Evolutionary conservation across 2,329 filamentous ascomycete genomes (phyloP), one percentile per base, ranked within the genome.

Genomic region (Blastomyces emzantsi): DNA sequence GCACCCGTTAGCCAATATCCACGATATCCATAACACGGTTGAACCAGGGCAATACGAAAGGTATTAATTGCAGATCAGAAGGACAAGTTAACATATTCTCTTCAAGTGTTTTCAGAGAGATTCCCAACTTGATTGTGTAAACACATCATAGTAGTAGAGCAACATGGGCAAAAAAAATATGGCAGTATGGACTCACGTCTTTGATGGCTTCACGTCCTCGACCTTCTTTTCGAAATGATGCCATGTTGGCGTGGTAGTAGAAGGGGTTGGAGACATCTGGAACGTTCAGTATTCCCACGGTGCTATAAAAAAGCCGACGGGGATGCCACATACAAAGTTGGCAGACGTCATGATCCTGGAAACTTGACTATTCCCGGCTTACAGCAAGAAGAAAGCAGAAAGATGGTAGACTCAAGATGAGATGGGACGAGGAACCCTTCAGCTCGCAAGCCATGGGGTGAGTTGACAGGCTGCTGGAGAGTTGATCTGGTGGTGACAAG

Each of bases 41-140:
- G 47, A 64, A 49, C 61, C 28, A 55, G 52, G 63, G 59, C 19
- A 64, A 39, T 55, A 39, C 17, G 17, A 7, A 64, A 43, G 65
- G 63, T 74, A 65, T 67, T 67, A 69, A 45, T 55, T 49, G 33
- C 2, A 70, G 70, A 72, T 89, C 86, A 88, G 86, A 87, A 83
- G 83, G 79, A 86, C 86, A 89, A 88, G 86, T 90, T 87, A 90
- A 87, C 82, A 47, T 82, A 77, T 87, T 91, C 87, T 99, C 94
- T 88, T 90, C 94, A 99, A 84, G 78, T 49, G 70, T 85, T 84
- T 90, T 97, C 90, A 89, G 94, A 99, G 95, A 99, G 94, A 99
- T 99, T 99, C 94, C 94, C 94, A 99, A 86, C 85, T 96, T 95
- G 88, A 90, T 87, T 87, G 83, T 79, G 58, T 75, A 64, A 66